These are phyloP conservation scores for Teratosphaeria gauchensis DNA, from an alignment of 2,329 filamentous ascomycete genomes.

Conservation along the genomic window DNA sequence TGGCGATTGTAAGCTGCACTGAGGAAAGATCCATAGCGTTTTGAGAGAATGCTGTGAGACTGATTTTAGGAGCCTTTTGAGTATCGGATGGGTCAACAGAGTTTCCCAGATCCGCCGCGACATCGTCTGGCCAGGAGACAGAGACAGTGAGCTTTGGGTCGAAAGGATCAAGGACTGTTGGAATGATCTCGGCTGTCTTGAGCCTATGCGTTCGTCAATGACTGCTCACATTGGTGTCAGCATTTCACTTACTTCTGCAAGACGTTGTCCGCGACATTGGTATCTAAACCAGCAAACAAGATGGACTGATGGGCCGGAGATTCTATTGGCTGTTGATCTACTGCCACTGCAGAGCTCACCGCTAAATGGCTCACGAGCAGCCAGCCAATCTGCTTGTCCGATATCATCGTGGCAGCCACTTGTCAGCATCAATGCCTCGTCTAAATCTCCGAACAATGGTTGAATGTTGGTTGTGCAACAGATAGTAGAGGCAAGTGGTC, in stretches of 20 bases:
- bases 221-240: not conserved
- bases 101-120: conserved; percentile 45
- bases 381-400: not conserved
- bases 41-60: conserved; percentile 10
- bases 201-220: conserved; percentile 11
- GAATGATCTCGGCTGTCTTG: conserved; percentile 24
- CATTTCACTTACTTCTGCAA: not conserved
- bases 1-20: conserved; percentile 37
- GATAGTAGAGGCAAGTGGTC: not conserved
- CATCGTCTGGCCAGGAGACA: conserved; percentile 34
- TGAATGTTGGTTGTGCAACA: not conserved
- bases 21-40: not conserved
- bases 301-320: not conserved
- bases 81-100: conserved; percentile 37
- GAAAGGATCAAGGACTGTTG: conserved; percentile 49
- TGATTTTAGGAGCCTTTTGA: conserved; percentile 32
- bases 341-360: not conserved
- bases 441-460: not conserved
- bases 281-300: not conserved
- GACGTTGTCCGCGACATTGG: not conserved
- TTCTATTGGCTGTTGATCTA: not conserved
- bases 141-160: conserved; percentile 43
- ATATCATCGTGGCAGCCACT: not conserved
- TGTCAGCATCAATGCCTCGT: not conserved
- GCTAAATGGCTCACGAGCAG: not conserved